Base-by-base conservation (phyloP, 163 green algal species). In the Scenedesmus sp. region DNA sequence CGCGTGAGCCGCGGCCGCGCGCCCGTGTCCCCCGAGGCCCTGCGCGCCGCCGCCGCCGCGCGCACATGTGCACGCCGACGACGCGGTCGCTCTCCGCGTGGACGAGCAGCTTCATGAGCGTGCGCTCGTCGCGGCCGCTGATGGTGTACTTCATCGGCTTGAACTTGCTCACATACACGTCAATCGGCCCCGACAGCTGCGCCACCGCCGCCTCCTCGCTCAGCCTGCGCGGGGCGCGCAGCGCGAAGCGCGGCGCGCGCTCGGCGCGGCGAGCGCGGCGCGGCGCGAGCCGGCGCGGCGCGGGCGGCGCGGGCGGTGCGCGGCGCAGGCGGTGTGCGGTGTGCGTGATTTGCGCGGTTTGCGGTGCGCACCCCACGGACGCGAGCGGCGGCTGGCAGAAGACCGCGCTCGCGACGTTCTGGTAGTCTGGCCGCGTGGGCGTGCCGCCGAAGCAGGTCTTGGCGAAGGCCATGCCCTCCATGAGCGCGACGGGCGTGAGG, bases 31-130 rank as follows among this genome's bases (percentile, higher is more conserved):
- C 39, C 39, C 6, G 39, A 6, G 6, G 7, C 6, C 39, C 6
- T 47, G 39, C 39, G 39, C 39, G 39, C 39, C 7, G 7, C 39
- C 7, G 39, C 39, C 6, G 39, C 39, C 33, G 31, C 24, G 50
- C 77, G 63, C 62, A 87, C 83, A 87, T 87, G 86, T 97, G 93
- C 11, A 91, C 80, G 39, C 93, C 93, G 24, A 97, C 66, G 29
- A 97, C 93, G 44, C 83, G 87, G 63, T 95, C 88, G 29, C 75
- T 90, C 15, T 89, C 82, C 15, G 58, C 76, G 67, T 95, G 82
- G 47, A 97, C 93, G 13, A 97, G 74, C 18, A 97, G 78, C 84
- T 97, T 97, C 86, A 95, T 94, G 20, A 97, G 83, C 15, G 88
- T 87, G 45, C 67, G 63, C 72, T 85, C 78, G 4, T 87, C 78